phyloP scores from a whole-genome alignment of 768 basidiomycete genomes.

The Grammothele lineata region DNA sequence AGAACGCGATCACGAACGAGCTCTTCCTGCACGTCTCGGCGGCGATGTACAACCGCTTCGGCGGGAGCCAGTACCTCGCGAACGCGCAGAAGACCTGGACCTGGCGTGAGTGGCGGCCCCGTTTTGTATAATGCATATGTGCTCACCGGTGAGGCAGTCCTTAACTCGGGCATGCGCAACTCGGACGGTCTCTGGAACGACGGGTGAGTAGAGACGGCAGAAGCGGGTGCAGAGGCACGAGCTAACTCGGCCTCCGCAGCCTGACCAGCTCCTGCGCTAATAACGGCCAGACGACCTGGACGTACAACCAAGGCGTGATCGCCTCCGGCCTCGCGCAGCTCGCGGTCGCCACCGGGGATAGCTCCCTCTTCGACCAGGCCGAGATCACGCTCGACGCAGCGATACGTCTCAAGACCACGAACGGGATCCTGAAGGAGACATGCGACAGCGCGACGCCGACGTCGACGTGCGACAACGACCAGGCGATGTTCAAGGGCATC shows the following conservation, averaged over 20 bases:
- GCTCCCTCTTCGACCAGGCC: constrained; percentile 11
- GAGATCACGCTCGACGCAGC: constrained; percentile 19
- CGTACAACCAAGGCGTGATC: constrained; percentile 57
- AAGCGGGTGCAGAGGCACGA: not conserved
- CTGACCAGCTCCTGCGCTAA: not conserved
- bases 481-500: constrained; percentile 7
- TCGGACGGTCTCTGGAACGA: constrained; percentile 43
- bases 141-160: constrained; percentile 26
- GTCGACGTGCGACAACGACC: constrained; percentile 11
- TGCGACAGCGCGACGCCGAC: constrained; percentile 15
- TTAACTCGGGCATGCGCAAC: constrained; percentile 42
- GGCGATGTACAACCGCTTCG: constrained; percentile 37
- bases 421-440: constrained; percentile 16
- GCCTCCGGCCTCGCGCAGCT: constrained; percentile 50
- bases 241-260: not conserved
- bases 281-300: constrained; percentile 46
- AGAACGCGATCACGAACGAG: constrained; percentile 60
- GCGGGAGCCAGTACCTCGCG: constrained; percentile 37
- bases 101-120: constrained; percentile 22
- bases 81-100: constrained; percentile 40
- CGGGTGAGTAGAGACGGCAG: constrained; percentile 24
- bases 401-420: constrained; percentile 4
- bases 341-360: constrained; percentile 7
- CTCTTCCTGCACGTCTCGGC: constrained; percentile 51
- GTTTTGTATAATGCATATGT: not conserved